phyloP scores from a whole-genome alignment of 2,329 filamentous ascomycete genomes.

The Madurella mycetomatis region DNA sequence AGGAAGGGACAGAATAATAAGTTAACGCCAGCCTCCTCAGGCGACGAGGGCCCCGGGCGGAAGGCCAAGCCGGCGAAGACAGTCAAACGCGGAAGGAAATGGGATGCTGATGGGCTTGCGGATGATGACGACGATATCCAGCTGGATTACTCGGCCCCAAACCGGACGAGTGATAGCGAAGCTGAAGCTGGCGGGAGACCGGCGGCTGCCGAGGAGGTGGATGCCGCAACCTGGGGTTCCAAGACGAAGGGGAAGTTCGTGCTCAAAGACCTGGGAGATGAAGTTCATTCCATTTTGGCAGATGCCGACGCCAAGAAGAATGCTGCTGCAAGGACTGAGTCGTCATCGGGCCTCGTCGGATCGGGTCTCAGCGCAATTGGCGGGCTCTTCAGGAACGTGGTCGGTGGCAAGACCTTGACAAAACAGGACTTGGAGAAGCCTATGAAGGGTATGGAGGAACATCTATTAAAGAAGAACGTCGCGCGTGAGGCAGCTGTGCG shows the following conservation, averaged over 20 bases:
- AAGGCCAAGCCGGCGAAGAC: conserved; percentile 56
- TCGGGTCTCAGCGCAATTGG: conserved; percentile 78
- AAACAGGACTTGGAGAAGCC: conserved; percentile 87
- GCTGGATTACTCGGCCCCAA: conserved; percentile 81
- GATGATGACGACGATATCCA: conserved; percentile 76
- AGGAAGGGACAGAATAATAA: conserved; percentile 65
- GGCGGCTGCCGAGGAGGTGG: conserved; percentile 66
- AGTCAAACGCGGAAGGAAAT: conserved; percentile 81
- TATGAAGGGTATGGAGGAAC: conserved; percentile 93
- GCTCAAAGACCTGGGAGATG: conserved; percentile 85
- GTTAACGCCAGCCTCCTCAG: conserved; percentile 67
- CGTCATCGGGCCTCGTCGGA: conserved; percentile 64
- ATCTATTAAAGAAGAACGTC: conserved; percentile 92
- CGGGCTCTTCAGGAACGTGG: conserved; percentile 87
- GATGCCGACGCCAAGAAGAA: conserved; percentile 66
- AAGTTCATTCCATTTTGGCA: conserved; percentile 84
- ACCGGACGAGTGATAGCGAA: conserved; percentile 50
- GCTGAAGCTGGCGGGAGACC: conserved; percentile 46
- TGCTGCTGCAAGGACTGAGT: conserved; percentile 39
- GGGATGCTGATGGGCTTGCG: conserved; percentile 84
- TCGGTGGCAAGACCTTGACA: conserved; percentile 88
- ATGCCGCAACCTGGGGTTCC: conserved; percentile 77
- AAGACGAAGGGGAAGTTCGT: conserved; percentile 91
- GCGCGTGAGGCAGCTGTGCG: conserved; percentile 89
- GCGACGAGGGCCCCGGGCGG: conserved; percentile 67